Evolutionary conservation across 2,329 filamentous ascomycete species (phyloP), one percentile per base, ranked within the genome.

Genomic region (Talaromyces sp.): DNA sequence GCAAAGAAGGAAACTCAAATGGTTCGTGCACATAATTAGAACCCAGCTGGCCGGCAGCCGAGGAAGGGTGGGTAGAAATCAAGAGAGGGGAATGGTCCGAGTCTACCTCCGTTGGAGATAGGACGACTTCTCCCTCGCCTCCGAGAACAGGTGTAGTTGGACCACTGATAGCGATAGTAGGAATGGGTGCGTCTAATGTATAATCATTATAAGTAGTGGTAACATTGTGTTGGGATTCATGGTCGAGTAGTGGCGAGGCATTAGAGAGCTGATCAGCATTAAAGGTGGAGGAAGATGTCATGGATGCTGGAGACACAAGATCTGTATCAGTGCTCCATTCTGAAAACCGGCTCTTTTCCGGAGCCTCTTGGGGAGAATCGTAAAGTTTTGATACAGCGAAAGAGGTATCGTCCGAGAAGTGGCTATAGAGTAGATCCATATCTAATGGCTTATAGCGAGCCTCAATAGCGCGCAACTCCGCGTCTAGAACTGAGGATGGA

Each of bases 401-500:
- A 31, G 74, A 70, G 3, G 71, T 78, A 68, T 78, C 75, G 60
- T 76, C 76, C 2, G 79, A 82, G 64, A 81, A 81, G 63, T 76
- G 77, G 64, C 79, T 81, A n/a, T 70, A 73, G 9, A 76, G 67
- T 31, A 72, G 67, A 48, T 78, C 73, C 22, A 70, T 68, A 43
- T 78, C 74, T 31, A 77, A 68, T 13, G 70, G 72, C 22, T 68
- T 70, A 65, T 76, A 74, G 31, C 69, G 69, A 19, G 72, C 72
- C 33, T 78, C 74, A 33, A 78, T 71, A 19, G 74, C 74, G 16
- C 72, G 72, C 16, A 78, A 69, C 9, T 75, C 77, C 64, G 79
- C 76, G 24, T 80, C 77, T 73, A 79, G 75, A 41, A 79, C 79
- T 1, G 79, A 81, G 0, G 79, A 81, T 33, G 79, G 80, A 5